Evolutionary conservation across 2,329 filamentous ascomycete species (phyloP).

Genomic region (Cryphonectria radicalis): DNA sequence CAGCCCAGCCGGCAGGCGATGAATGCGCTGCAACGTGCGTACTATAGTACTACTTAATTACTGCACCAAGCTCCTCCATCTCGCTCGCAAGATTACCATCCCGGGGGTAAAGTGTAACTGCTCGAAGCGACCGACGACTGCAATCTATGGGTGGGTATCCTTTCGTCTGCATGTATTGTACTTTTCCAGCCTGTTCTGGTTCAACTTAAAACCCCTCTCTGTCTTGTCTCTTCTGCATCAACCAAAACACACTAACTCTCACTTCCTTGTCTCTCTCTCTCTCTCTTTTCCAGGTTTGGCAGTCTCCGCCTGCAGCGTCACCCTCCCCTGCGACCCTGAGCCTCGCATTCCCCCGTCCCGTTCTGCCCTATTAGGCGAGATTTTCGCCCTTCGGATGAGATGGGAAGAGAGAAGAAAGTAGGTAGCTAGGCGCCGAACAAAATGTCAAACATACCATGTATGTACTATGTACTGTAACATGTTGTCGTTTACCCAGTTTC

Average conservation of each 20-base stretch:
- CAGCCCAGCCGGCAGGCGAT: not conserved
- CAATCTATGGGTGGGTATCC: not conserved
- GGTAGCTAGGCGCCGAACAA: not conserved
- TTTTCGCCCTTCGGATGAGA: constrained; percentile 2
- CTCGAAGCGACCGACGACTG: not conserved
- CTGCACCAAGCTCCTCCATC: not conserved
- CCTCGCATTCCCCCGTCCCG: not conserved
- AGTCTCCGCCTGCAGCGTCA: constrained; percentile 1
- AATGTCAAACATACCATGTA: not conserved
- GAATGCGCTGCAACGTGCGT: not conserved
- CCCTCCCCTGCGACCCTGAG: not conserved
- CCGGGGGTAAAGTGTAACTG: not conserved
- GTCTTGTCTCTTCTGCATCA: not conserved
- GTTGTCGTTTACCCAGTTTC: not conserved
- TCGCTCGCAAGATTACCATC: not conserved
- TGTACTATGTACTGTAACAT: not conserved
- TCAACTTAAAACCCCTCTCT: no score
- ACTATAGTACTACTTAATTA: not conserved
- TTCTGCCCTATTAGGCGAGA: constrained; percentile 1
- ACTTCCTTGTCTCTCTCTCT: not conserved
- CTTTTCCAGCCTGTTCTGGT: not conserved
- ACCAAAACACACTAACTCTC: not conserved
- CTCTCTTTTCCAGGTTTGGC: not conserved
- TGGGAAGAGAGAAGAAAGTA: not conserved
- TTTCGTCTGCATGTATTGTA: not conserved